Conservation (phyloP, 495 filamentous ascomycete species). For the Mycothermus thermophilus region DNA sequence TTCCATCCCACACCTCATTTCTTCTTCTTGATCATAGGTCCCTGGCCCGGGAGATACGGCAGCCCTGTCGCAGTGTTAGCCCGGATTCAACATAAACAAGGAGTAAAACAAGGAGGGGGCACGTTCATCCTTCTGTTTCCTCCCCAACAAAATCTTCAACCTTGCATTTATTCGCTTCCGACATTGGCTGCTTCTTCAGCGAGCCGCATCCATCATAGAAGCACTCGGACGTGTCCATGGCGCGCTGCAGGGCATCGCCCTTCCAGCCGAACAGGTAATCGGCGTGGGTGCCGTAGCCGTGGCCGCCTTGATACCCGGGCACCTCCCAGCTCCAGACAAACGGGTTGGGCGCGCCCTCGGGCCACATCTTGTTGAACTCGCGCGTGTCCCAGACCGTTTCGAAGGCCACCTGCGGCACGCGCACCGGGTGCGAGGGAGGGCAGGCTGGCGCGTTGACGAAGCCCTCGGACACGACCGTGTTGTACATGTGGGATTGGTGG, state of each 20-base stretch:
- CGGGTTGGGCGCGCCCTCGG: slow-evolving; percentile 23
- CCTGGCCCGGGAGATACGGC: slow-evolving; percentile 2
- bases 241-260: too few relatives aligned
- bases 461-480: slow-evolving; percentile 22
- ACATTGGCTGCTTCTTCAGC: slow-evolving; percentile 28
- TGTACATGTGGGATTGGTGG: slow-evolving; percentile 40
- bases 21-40: too few relatives aligned
- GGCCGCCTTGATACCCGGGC: too few relatives aligned
- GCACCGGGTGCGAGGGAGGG: slow-evolving; percentile 33
- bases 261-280: slow-evolving; percentile 15
- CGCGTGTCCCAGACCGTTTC: slow-evolving; percentile 37
- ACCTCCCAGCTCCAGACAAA: slow-evolving; percentile 24
- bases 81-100: background rate
- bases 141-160: slow-evolving; percentile 27
- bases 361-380: slow-evolving; percentile 33
- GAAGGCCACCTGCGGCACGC: slow-evolving; percentile 34
- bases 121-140: slow-evolving; percentile 32
- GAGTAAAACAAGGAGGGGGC: background rate
- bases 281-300: slow-evolving; percentile 12
- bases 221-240: slow-evolving; percentile 29
- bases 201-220: slow-evolving; percentile 32
- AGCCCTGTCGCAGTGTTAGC: background rate
- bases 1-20: too few relatives aligned
- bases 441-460: slow-evolving; percentile 27
- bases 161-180: slow-evolving; percentile 28